A percentile compares a stretch with the other conserved stretches of the same genome.
These are phyloP conservation scores for Botryotinia narcissicola DNA, from an alignment of 2,329 filamentous ascomycete species.

Conservation along the genomic window DNA sequence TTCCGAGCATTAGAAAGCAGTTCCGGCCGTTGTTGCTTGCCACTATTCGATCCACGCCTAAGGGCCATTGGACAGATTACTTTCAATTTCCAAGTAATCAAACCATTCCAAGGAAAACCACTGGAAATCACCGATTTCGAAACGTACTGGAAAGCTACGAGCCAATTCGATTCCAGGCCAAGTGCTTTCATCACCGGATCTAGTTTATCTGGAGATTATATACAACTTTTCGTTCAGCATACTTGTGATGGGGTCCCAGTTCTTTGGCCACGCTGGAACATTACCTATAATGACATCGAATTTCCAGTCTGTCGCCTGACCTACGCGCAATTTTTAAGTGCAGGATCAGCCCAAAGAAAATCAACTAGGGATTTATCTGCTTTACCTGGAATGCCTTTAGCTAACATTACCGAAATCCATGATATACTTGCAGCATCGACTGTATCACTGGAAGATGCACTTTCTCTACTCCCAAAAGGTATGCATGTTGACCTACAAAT, in stretches of 20 bases:
- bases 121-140: constrained; percentile 97
- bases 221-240: constrained; percentile 86
- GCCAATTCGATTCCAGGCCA: constrained; percentile 81
- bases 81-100: constrained; percentile 94
- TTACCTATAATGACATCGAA: constrained; percentile 72
- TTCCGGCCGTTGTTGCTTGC: constrained; percentile 77
- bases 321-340: constrained; percentile 64
- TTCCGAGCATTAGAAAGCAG: constrained; percentile 75
- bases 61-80: constrained; percentile 90
- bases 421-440: constrained; percentile 72
- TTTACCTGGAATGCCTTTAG: constrained; percentile 48
- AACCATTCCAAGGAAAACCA: constrained; percentile 87
- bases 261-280: constrained; percentile 81
- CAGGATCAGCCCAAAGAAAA: constrained; percentile 36
- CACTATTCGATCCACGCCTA: constrained; percentile 87
- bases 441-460: constrained; percentile 73
- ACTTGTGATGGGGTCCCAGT: constrained; percentile 86
- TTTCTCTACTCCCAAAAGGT: constrained; percentile 70
- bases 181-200: constrained; percentile 91
- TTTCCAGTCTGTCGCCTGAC: constrained; percentile 79
- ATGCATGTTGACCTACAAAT: constrained; percentile 93
- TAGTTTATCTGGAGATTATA: constrained; percentile 92
- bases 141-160: constrained; percentile 99
- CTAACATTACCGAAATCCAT: constrained; percentile 65
- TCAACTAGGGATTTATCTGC: constrained; percentile 43